These are phyloP conservation scores for Pyricularia grisea DNA, from an alignment of 2,329 filamentous ascomycete genomes.

Conservation along the genomic window DNA sequence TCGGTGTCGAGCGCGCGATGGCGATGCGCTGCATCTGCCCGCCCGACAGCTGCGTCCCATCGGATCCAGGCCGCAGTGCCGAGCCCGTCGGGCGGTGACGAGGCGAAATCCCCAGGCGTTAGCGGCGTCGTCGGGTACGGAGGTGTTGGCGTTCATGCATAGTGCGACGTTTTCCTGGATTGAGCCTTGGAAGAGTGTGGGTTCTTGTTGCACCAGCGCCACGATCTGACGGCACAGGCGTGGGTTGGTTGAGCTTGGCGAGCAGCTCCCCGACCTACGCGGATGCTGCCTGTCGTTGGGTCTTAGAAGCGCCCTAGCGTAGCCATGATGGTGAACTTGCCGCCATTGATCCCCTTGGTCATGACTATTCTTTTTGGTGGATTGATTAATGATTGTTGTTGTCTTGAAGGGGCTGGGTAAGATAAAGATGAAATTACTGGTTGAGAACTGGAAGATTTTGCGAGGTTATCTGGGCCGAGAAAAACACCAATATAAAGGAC, in stretches of 20 bases:
- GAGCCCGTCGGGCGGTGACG: constrained; percentile 37
- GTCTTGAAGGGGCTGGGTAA: constrained; percentile 4
- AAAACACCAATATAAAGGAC: constrained; percentile 42
- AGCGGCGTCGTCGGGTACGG: constrained; percentile 25
- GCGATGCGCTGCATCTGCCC: constrained; percentile 51
- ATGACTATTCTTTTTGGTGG: constrained; percentile 29
- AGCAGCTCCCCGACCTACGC: constrained; percentile 14
- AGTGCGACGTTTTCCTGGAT: constrained; percentile 37
- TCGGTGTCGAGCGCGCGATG: constrained; percentile 43
- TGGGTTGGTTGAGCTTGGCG: constrained; percentile 29
- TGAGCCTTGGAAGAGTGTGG: constrained; percentile 37
- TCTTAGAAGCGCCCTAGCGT: constrained; percentile 37
- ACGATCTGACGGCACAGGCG: constrained; percentile 42
- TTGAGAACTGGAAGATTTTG: constrained; percentile 37
- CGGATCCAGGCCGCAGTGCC: constrained; percentile 45
- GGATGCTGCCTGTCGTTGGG: constrained; percentile 29
- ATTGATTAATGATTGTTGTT: constrained; percentile 34
- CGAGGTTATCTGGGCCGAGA: constrained; percentile 29
- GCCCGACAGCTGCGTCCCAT: constrained; percentile 47
- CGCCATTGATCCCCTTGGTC: constrained; percentile 43
- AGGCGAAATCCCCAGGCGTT: constrained; percentile 41
- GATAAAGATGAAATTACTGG: constrained; percentile 20
- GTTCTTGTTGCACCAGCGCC: constrained; percentile 49
- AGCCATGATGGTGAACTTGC: constrained; percentile 52
- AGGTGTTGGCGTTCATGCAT: constrained; percentile 16